These are phyloP conservation scores for Aspergillus fumigatus DNA, from an alignment of 2,329 filamentous ascomycete species.

Conservation along the genomic window DNA sequence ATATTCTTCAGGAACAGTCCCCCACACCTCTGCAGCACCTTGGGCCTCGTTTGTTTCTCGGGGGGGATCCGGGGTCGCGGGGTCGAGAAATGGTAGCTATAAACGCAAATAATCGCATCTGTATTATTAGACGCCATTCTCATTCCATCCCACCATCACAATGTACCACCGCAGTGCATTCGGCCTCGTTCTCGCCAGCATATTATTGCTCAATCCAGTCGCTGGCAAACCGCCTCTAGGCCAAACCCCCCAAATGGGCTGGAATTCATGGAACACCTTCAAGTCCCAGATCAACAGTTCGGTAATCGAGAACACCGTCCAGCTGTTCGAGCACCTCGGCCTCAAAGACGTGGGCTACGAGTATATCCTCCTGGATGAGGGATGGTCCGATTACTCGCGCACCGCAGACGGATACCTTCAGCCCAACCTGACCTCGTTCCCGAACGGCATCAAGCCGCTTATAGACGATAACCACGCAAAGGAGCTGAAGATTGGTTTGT, in stretches of 20 bases:
- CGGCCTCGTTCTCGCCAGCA: not conserved
- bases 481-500: constrained; percentile 25
- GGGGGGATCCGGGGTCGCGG: too few species aligned
- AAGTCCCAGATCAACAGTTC: constrained; percentile 3
- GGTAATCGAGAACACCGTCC: not conserved
- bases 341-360: constrained; percentile 18
- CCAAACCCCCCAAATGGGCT: constrained; percentile 4
- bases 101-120: not conserved
- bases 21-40: too few species aligned
- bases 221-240: not conserved
- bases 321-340: not conserved
- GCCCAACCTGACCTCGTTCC: constrained; percentile 47
- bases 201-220: not conserved
- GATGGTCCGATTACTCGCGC: constrained; percentile 30
- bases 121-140: not conserved
- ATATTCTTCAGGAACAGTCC: too few species aligned
- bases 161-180: not conserved
- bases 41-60: too few species aligned
- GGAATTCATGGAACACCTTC: constrained; percentile 9
- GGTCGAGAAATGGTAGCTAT: not conserved
- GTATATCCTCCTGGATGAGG: constrained; percentile 39
- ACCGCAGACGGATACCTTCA: constrained; percentile 8
- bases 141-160: not conserved
- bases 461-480: not conserved
- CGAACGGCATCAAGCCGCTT: constrained; percentile 19